Percentiles rank a stretch among this genome's conserved stretches.
Conservation (phyloP, 164 flowering plant species). For the Nelumbo lutea region DNA sequence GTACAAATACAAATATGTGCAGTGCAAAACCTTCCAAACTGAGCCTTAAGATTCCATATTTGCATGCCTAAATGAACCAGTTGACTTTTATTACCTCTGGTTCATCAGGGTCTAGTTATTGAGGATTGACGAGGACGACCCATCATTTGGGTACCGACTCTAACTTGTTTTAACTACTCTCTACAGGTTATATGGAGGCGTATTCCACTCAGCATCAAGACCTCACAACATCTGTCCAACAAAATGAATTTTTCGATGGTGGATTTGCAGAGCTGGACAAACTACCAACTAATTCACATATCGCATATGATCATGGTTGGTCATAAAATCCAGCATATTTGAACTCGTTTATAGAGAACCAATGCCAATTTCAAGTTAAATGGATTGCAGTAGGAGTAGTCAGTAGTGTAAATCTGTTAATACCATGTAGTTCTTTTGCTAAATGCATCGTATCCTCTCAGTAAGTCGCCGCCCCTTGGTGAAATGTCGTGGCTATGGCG, state of each 20-base stretch:
- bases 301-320: background rate
- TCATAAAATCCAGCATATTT: background rate
- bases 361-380: background rate
- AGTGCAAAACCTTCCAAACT: no score
- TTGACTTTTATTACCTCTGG: no score
- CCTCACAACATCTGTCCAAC: background rate
- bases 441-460: no score
- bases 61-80: no score
- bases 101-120: no score
- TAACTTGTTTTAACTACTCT: no score
- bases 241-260: background rate
- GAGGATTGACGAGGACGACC: no score
- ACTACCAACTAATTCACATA: background rate
- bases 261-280: background rate
- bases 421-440: background rate
- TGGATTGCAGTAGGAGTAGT: background rate
- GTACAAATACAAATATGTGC: background rate
- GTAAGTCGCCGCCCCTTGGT: constrained; percentile 11
- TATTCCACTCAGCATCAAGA: constrained; percentile 4
- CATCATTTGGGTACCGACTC: no score
- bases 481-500: constrained; percentile 11
- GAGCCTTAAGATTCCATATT: no score
- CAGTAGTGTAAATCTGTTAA: background rate
- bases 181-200: background rate
- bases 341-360: background rate